phyloP scores from a whole-genome alignment of 768 basidiomycete genomes.

The Phylloporus sp. region DNA sequence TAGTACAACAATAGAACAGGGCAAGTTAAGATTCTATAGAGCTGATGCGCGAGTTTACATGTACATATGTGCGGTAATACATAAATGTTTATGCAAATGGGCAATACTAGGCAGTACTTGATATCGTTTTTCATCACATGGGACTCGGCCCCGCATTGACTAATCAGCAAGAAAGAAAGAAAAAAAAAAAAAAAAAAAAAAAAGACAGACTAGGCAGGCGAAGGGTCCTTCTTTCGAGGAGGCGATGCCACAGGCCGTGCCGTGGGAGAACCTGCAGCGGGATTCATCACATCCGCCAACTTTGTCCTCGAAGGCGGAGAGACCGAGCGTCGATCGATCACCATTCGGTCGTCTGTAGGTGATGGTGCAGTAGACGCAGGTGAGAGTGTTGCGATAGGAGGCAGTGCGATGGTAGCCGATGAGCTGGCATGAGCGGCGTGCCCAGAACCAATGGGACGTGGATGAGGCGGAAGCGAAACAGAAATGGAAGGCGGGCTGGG shows the following conservation, averaged over 20 bases:
- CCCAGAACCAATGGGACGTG: slow-evolving; percentile 62
- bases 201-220: slow-evolving; percentile 17
- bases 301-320: slow-evolving; percentile 54
- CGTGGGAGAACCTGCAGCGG: slow-evolving; percentile 47
- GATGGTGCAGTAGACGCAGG: slow-evolving; percentile 57
- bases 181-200: neutral
- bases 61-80: slow-evolving; percentile 30
- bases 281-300: slow-evolving; percentile 48
- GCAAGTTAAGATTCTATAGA: slow-evolving; percentile 13
- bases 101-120: slow-evolving; percentile 13
- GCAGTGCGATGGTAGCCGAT: slow-evolving; percentile 49
- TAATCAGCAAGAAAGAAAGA: slow-evolving; percentile 14
- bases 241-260: slow-evolving; percentile 55
- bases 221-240: slow-evolving; percentile 36
- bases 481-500: slow-evolving; percentile 53
- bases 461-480: slow-evolving; percentile 67
- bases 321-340: slow-evolving; percentile 37
- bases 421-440: slow-evolving; percentile 37
- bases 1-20: neutral
- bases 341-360: slow-evolving; percentile 40
- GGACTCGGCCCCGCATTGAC: neutral
- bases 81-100: slow-evolving; percentile 22
- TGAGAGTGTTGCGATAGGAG: slow-evolving; percentile 68
- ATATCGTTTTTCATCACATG: slow-evolving; percentile 9
- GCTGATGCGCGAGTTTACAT: slow-evolving; percentile 18